phyloP scores from a whole-genome alignment of 1,284 basidiomycete species.

The Fomitiporia mediterranea region DNA sequence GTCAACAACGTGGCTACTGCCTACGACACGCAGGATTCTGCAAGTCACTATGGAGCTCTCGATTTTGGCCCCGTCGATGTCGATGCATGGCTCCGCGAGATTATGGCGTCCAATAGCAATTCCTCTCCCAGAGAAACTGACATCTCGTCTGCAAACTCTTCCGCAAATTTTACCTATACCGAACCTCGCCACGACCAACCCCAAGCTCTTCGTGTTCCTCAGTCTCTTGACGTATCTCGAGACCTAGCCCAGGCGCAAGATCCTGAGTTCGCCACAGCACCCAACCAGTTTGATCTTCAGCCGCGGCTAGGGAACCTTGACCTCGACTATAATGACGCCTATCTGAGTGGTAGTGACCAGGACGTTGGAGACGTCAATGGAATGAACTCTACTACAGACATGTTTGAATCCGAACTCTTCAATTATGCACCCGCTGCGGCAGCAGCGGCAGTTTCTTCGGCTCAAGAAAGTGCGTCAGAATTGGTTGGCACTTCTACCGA shows the following conservation, averaged over 20 bases:
- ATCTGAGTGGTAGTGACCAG: slow-evolving; percentile 6
- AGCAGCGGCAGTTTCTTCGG: neutral
- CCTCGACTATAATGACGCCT: slow-evolving; percentile 9
- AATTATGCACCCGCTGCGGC: neutral
- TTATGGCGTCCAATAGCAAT: slow-evolving; percentile 5
- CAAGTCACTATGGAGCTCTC: slow-evolving; percentile 1
- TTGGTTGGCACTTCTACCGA: neutral
- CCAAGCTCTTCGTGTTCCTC: slow-evolving; percentile 9
- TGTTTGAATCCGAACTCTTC: slow-evolving; percentile 3
- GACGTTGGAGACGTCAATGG: neutral
- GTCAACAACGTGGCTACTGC: neutral
- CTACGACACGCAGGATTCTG: neutral
- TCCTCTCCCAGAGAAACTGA: neutral
- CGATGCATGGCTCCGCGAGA: slow-evolving; percentile 17
- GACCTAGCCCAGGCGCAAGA: slow-evolving; percentile 5
- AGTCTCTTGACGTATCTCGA: slow-evolving; percentile 13
- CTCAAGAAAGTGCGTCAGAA: neutral
- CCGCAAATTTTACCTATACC: neutral
- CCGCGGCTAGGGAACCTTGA: slow-evolving; percentile 13
- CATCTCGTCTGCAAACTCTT: neutral
- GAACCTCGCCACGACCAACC: neutral
- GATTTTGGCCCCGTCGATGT: slow-evolving; percentile 14
- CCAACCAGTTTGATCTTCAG: slow-evolving; percentile 7
- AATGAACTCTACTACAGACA: neutral
- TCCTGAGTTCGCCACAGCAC: neutral